Evolutionary conservation across 345 rosid genomes (phyloP), one percentile per base, ranked within the genome.

Genomic region (Populus simonii): DNA sequence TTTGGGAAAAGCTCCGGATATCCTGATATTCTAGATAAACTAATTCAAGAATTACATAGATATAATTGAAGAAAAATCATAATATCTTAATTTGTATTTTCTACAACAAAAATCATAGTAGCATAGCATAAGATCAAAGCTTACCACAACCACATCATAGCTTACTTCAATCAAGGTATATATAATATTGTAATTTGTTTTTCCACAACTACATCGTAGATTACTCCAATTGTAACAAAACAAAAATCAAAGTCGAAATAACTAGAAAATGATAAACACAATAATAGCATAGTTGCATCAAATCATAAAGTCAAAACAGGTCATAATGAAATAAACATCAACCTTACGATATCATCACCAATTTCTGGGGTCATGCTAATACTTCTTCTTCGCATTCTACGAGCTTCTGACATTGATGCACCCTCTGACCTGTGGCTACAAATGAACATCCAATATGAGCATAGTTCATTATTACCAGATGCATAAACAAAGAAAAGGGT

Each of bases 291-390:
- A 45, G 5, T 20, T 33, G 47, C n/a, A 6, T 66, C 62, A 49
- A 15, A 45, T 18, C 51, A 75, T 31, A 47, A 23, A 25, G 41
- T 57, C 1, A 29, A 22, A 18, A 18, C 2, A 10, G 2, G 25
- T 36, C n/a, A 41, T 8, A 25, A 70, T 68, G 33, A 5, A 69
- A 78, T 13, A 69, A 57, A 70, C 49, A 86, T 77, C 86, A 86
- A 96, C 99, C 99, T 96, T 79, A 92, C 99, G 49, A 96, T 94
- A 84, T 96, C 97, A 88, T 96, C 99, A 41, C 99, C 94, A 83
- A 96, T 94, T 88, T 94, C 97, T 5, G 98, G 98, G 74, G 99
- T 94, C 83, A 96, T 92, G 86, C 99, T 96, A 71, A 91, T 89
- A 90, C 99, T 94, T 88, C 99, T 89, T 87, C 99, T 91, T 85